Percentiles rank a stretch among this genome's conserved stretches.
These are phyloP conservation scores for Telfairia occidentalis DNA, from an alignment of 331 rosid species.

Conservation along the genomic window DNA sequence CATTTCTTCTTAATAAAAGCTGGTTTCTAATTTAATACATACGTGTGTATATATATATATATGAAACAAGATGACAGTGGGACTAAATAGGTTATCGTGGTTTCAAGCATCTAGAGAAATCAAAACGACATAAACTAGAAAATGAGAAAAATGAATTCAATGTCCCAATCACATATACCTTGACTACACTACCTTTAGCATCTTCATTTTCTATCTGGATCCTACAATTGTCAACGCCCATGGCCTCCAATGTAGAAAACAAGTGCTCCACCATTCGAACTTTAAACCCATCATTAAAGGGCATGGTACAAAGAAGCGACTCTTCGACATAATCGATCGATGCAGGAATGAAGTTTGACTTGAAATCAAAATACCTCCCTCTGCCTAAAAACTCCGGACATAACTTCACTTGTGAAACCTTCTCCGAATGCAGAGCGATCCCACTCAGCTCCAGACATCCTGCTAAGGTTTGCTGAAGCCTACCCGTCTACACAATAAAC, in stretches of 20 bases:
- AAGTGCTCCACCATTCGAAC: slow-evolving; percentile 79
- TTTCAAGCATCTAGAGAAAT: not conserved
- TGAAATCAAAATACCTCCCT: slow-evolving; percentile 64
- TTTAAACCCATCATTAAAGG: slow-evolving; percentile 46
- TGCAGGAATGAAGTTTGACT: slow-evolving; percentile 43
- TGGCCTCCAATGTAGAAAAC: slow-evolving; percentile 79
- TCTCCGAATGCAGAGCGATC: slow-evolving; percentile 48
- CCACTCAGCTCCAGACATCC: slow-evolving; percentile 59
- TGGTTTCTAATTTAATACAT: too few relatives aligned
- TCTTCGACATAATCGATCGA: slow-evolving; percentile 40
- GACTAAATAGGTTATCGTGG: not conserved
- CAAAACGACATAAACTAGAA: not conserved
- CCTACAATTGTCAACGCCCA: slow-evolving; percentile 80
- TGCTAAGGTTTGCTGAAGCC: slow-evolving; percentile 71
- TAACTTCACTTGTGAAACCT: slow-evolving; percentile 44
- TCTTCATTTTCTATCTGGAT: slow-evolving; percentile 42
- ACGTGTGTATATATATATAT: too few relatives aligned
- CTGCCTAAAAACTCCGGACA: slow-evolving; percentile 56
- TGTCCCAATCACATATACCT: slow-evolving; percentile 27
- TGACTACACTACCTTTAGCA: slow-evolving; percentile 28
- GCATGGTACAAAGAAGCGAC: slow-evolving; percentile 70
- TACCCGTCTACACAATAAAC: slow-evolving; percentile 50
- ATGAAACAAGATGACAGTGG: not conserved
- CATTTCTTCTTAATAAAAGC: not conserved
- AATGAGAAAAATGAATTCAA: not conserved